Evolutionary conservation across 768 basidiomycete genomes (phyloP), one percentile per base, ranked within the genome.

Genomic region (Boletus rubroflammeus): DNA sequence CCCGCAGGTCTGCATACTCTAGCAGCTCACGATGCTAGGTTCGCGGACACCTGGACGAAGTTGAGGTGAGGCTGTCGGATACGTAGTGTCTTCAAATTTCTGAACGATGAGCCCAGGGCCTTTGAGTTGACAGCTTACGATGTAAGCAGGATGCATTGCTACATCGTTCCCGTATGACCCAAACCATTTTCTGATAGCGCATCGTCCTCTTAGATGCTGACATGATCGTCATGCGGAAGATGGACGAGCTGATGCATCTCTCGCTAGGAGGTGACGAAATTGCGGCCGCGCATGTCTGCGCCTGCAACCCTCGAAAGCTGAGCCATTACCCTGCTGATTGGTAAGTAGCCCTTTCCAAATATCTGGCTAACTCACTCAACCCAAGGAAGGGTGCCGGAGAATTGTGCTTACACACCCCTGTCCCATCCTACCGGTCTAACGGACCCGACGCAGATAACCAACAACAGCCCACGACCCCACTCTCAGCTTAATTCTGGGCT

Each of bases 241-340:
- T 96, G 85, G 94, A 96, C 71, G 82, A 86, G 42, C 70, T 90
- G 49, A 72, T 81, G 69, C 72, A 78, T 26, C 53, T 82, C 17
- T 65, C 73, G 29, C 73, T 96, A 5, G 78, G 77, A 2, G 54
- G 68, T 19, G 90, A 85, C 57, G 83, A 86, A 70, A 94, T 98
- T 53, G 94, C 92, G 6, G 94, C 93, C 1, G 81, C 76, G 0
- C 95, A 96, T 60, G 94, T 84, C 14, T 99, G 96, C 65, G 85
- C 93, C 4, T 99, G 96, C 75, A 99, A 99, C 71, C 96, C 95
- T 7, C 81, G 84, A 36, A 86, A 83, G 65, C 68, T 96, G 19
- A 56, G 77, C 3, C 91, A 95, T 69, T 99, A 99, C 72, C 96
- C 96, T 8, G 62, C 71, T 4, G 93, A 97, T 67, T 99, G 96